A percentile compares a stretch with the other conserved stretches of the same genome.
Conservation (phyloP, 345 rosid genomes). For the Brassica carinata region DNA sequence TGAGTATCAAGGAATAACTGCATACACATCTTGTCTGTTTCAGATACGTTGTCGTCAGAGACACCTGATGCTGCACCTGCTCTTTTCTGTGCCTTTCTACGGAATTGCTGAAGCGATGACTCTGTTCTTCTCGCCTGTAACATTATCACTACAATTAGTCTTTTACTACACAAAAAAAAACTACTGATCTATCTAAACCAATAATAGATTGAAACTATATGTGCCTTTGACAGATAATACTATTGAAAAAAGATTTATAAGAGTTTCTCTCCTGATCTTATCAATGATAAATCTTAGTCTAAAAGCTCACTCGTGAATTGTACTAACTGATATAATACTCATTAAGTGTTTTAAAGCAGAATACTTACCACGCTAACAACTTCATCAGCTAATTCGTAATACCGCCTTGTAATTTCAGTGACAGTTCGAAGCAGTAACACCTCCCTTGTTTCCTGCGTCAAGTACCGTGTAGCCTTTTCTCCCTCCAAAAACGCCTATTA, state of each 20-base stretch:
- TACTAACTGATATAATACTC: too few species aligned
- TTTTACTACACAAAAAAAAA: too few species aligned
- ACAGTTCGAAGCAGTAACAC: constrained; percentile 56
- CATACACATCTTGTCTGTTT: constrained; percentile 88
- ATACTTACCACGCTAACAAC: constrained; percentile 82
- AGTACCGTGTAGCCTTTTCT: constrained; percentile 63
- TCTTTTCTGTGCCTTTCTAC: constrained; percentile 86
- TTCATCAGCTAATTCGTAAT: constrained; percentile 78
- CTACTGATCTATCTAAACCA: not conserved
- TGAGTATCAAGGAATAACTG: constrained; percentile 93
- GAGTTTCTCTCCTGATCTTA: too few species aligned
- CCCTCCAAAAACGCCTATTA: constrained; percentile 75
- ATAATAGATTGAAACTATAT: not conserved
- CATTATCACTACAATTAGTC: too few species aligned
- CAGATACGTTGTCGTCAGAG: constrained; percentile 75
- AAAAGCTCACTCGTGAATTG: too few species aligned
- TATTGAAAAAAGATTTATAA: too few species aligned
- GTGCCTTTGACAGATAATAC: not conserved
- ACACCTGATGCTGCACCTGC: constrained; percentile 85
- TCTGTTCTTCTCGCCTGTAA: constrained; percentile 37
- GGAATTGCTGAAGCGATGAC: constrained; percentile 80
- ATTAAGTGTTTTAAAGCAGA: too few species aligned
- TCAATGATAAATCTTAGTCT: too few species aligned
- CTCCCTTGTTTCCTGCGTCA: constrained; percentile 61
- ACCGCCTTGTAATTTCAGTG: constrained; percentile 70